These are phyloP conservation scores for Kalmanozyma brasiliensis DNA, from an alignment of 1,284 basidiomycete genomes.

Conservation along the genomic window DNA sequence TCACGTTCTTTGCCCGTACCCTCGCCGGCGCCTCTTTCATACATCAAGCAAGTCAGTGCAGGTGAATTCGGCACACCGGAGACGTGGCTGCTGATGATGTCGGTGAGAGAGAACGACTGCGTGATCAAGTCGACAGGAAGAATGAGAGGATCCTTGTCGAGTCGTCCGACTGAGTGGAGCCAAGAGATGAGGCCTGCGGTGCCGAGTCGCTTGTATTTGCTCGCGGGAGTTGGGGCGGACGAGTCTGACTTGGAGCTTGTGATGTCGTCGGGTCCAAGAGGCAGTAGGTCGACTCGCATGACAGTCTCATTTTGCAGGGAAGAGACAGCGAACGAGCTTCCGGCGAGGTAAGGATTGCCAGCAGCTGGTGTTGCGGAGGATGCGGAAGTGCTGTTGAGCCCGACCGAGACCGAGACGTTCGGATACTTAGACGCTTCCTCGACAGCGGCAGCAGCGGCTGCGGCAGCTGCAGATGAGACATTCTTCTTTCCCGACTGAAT, in stretches of 20 bases:
- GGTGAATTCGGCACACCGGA: slow-evolving; percentile 46
- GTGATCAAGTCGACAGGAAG: slow-evolving; percentile 64
- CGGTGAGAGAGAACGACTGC: slow-evolving; percentile 54
- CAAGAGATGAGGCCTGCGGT: slow-evolving; percentile 65
- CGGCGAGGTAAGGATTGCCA: slow-evolving; percentile 30
- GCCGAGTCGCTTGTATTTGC: slow-evolving; percentile 52
- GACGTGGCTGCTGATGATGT: slow-evolving; percentile 56
- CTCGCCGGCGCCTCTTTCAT: slow-evolving; percentile 62
- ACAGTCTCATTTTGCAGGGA: slow-evolving; percentile 40
- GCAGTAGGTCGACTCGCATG: slow-evolving; percentile 60
- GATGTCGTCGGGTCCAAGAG: slow-evolving; percentile 56
- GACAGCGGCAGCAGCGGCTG: slow-evolving; percentile 35
- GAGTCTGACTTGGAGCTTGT: slow-evolving; percentile 16
- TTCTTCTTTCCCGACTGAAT: slow-evolving; percentile 36
- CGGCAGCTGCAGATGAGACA: slow-evolving; percentile 32
- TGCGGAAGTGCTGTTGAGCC: slow-evolving; percentile 36
- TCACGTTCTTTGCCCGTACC: slow-evolving; percentile 64
- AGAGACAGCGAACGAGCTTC: slow-evolving; percentile 32
- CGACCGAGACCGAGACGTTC: slow-evolving; percentile 54
- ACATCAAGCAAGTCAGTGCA: slow-evolving; percentile 56
- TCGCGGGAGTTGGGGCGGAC: slow-evolving; percentile 16
- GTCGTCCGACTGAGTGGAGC: slow-evolving; percentile 61
- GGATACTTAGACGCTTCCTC: slow-evolving; percentile 40
- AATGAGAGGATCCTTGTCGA: slow-evolving; percentile 64
- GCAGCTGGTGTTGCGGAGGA: slow-evolving; percentile 19